Evolutionary conservation across 495 filamentous ascomycete genomes (phyloP), one percentile per base, ranked within the genome.

Genomic region (Aspergillus diversus): DNA sequence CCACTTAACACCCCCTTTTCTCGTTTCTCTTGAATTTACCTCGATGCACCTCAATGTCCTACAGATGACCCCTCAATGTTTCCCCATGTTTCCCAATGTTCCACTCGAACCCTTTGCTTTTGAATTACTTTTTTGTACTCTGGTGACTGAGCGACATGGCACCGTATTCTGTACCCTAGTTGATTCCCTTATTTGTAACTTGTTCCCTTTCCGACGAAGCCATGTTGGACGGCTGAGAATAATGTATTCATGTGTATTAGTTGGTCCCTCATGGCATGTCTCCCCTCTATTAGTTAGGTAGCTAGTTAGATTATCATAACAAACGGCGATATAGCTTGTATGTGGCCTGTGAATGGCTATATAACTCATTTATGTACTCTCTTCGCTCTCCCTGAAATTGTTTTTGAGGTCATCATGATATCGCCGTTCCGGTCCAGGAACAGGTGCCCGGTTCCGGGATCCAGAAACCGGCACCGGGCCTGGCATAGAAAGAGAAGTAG

Each of bases 191-290:
- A 5, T 34, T 54, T 39, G 12, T 15, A 43, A 43, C n/a, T 8
- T 43, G 11, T 13, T 11, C 39, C 43, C 16, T 33, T 55, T n/a
- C 16, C 42, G 39, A 61, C 55, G 59, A 61, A 55, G 59, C 35
- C 51, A 55, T 48, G 59, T 51, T 60, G 58, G 55, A 60, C 35
- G 47, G 58, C 58, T 21, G 49, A 60, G 58, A 60, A 54, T 27
- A 27, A 27, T 60, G 49, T 54, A 42, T 35, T 27, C 33, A 35
- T 59, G 31, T 54, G 27, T 33, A 34, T 54, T 33, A 33, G 33
- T 34, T 54, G 51, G 49, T 33, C 27, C 39, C 7, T 15, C 33
- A 17, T 60, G 57, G 57, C 57, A 32, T 52, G 21, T 37, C 32
- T 6, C 27, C 7, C 34, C 21, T 17, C 16, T 53, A 6, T 52